Conservation (phyloP, 2,329 filamentous ascomycete genomes). For the Tolypocladium tropicale region DNA sequence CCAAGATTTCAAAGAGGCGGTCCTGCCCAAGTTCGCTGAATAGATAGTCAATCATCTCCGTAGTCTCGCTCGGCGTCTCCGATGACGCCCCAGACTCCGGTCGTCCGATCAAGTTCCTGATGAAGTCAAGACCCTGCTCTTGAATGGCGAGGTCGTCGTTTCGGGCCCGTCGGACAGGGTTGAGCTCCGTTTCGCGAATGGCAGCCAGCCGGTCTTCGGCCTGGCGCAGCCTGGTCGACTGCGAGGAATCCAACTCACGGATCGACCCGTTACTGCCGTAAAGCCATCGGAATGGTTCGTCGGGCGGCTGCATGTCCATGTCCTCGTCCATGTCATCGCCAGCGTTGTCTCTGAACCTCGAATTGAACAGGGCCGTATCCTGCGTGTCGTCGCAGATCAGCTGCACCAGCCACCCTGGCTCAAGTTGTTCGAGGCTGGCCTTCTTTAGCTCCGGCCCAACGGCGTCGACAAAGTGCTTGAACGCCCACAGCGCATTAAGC, state of each 20-base stretch:
- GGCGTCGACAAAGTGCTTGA: constrained; percentile 79
- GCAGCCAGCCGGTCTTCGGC: constrained; percentile 38
- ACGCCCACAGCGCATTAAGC: constrained; percentile 80
- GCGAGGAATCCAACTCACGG: constrained; percentile 21
- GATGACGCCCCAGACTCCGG: constrained; percentile 35
- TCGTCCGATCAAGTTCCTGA: constrained; percentile 78
- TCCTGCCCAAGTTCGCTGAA: constrained; percentile 67
- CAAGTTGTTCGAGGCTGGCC: constrained; percentile 65
- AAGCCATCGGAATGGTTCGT: constrained; percentile 30
- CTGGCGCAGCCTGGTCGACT: constrained; percentile 33
- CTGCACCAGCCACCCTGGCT: constrained; percentile 69
- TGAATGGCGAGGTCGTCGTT: constrained; percentile 78
- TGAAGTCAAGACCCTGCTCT: constrained; percentile 80
- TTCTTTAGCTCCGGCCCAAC: constrained; percentile 64
- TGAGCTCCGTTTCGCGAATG: constrained; percentile 56
- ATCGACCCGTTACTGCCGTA: constrained; percentile 20
- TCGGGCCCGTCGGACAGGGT: constrained; percentile 55
- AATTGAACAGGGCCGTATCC: constrained; percentile 36
- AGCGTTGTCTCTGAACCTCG: constrained; percentile 15
- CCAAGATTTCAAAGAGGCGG: constrained; percentile 70
- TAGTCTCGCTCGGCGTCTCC: constrained; percentile 39
- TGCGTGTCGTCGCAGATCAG: constrained; percentile 59
- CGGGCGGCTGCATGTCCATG: constrained; percentile 42
- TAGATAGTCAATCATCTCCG: constrained; percentile 76
- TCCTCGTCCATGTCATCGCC: constrained; percentile 45